phyloP scores from a whole-genome alignment of 805 yeast genomes.

The Tetrapisispora namnaoensis region DNA sequence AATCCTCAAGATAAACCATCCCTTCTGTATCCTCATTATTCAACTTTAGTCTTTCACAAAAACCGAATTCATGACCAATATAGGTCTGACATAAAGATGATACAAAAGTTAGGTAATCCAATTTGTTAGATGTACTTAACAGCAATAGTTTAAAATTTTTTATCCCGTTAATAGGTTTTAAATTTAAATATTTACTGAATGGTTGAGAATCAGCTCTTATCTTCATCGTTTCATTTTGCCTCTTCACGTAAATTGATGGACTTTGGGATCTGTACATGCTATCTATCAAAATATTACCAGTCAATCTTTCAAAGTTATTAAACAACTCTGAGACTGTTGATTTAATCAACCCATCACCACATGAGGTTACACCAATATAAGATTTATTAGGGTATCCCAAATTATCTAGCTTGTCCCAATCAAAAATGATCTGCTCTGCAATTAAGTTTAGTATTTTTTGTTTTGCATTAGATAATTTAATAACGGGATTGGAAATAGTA shows the following conservation, averaged over 20 bases:
- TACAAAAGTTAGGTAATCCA: conserved; percentile 23
- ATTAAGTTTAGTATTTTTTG: conserved; percentile 21
- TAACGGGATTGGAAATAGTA: conserved; percentile 17
- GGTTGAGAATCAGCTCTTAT: conserved; percentile 39
- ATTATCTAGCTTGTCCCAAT: conserved; percentile 39
- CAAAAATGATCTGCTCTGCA: conserved; percentile 26
- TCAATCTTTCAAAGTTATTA: conserved; percentile 15
- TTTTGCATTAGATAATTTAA: conserved; percentile 9
- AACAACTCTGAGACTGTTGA: conserved; percentile 16
- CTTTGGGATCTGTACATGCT: conserved; percentile 17
- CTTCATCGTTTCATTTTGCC: conserved; percentile 30
- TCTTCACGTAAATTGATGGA: conserved; percentile 25
- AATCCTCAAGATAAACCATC: conserved; percentile 18
- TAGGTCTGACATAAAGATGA: conserved; percentile 27
- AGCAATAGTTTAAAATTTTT: conserved; percentile 47
- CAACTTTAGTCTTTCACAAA: conserved; percentile 26
- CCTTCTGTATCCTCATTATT: conserved; percentile 24
- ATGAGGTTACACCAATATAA: conserved; percentile 13
- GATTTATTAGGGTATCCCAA: conserved; percentile 51
- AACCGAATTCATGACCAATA: conserved; percentile 27
- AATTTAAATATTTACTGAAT: conserved; percentile 50
- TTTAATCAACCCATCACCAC: conserved; percentile 15
- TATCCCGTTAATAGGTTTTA: conserved; percentile 41
- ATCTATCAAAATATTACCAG: conserved; percentile 21
- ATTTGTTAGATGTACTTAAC: conserved; percentile 28